Evolutionary conservation across 2,329 filamentous ascomycete genomes (phyloP).

Genomic region (Aspergillus hiratsukae): DNA sequence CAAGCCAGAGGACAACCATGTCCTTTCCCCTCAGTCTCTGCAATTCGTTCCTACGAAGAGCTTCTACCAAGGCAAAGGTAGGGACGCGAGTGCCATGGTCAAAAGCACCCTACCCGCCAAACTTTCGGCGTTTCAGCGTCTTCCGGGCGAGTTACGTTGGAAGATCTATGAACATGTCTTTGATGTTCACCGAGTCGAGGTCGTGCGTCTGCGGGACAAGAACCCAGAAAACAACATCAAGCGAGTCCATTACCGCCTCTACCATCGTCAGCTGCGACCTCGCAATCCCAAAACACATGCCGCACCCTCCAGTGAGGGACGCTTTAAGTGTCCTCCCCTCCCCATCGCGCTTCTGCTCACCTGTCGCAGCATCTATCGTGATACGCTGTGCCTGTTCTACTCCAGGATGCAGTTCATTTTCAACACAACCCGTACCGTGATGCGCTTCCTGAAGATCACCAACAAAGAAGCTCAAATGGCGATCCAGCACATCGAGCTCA

Average conservation of each 20-base stretch:
- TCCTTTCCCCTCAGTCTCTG: not conserved
- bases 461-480: conserved; percentile 57
- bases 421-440: conserved; percentile 9
- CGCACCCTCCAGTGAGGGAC: not conserved
- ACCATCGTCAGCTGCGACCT: conserved; percentile 48
- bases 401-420: conserved; percentile 22
- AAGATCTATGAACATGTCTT: conserved; percentile 65
- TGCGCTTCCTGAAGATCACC: conserved; percentile 34
- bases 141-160: conserved; percentile 66
- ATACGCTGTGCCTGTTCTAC: conserved; percentile 65
- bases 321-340: not conserved
- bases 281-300: conserved; percentile 9
- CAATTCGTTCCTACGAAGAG: not conserved
- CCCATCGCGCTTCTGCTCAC: conserved; percentile 55
- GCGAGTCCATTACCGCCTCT: conserved; percentile 55
- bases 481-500: conserved; percentile 32
- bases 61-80: not conserved
- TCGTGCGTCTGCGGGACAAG: conserved; percentile 36
- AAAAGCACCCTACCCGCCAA: not conserved
- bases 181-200: conserved; percentile 22
- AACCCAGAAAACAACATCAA: conserved; percentile 63
- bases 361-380: conserved; percentile 57
- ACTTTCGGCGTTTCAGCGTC: conserved; percentile 59
- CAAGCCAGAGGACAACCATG: not conserved
- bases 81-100: not conserved